These are phyloP conservation scores for Graphilbum fragrans DNA, from an alignment of 2,329 filamentous ascomycete genomes.

Conservation along the genomic window DNA sequence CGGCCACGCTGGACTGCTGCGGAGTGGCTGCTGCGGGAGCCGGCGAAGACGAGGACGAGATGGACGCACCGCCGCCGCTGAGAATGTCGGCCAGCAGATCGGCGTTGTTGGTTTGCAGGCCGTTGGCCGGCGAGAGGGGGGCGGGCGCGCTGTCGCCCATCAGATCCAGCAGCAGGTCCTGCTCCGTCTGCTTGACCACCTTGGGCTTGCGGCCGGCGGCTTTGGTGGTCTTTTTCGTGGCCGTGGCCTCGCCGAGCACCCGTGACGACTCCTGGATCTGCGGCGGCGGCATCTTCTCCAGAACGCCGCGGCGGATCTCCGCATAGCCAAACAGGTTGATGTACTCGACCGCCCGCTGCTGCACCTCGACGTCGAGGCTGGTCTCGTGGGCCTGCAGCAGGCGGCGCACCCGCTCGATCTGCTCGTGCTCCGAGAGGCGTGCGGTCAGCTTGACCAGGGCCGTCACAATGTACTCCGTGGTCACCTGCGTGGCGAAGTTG, in stretches of 20 bases:
- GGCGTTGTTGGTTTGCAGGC: conserved; percentile 58
- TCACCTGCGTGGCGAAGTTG: conserved; percentile 81
- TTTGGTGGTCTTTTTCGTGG: conserved; percentile 48
- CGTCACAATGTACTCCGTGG: conserved; percentile 92
- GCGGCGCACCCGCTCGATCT: conserved; percentile 73
- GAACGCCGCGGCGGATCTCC: conserved; percentile 72
- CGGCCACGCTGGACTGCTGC: conserved; percentile 44
- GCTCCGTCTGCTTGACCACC: conserved; percentile 71
- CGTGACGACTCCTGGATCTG: conserved; percentile 94
- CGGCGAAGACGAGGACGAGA: conserved; percentile 22
- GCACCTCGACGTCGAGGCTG: conserved; percentile 87
- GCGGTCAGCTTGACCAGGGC: conserved; percentile 92
- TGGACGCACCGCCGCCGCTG: conserved; percentile 53
- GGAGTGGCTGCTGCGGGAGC: conserved; percentile 28
- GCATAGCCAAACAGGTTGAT: conserved; percentile 89
- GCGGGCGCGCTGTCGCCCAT: conserved; percentile 66
- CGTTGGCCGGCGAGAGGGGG: conserved; percentile 37
- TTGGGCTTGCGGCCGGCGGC: conserved; percentile 63
- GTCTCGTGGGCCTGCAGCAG: conserved; percentile 68
- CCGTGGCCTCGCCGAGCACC: conserved; percentile 67
- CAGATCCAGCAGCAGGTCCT: conserved; percentile 82
- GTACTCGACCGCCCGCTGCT: conserved; percentile 93
- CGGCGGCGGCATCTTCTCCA: conserved; percentile 95
- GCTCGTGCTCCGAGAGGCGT: conserved; percentile 68
- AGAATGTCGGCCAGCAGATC: conserved; percentile 89